Percentiles rank a stretch among this genome's conserved stretches.
These are phyloP conservation scores for Cutaneotrichosporon cutaneum DNA, from an alignment of 1,284 basidiomycete genomes.

Conservation along the genomic window DNA sequence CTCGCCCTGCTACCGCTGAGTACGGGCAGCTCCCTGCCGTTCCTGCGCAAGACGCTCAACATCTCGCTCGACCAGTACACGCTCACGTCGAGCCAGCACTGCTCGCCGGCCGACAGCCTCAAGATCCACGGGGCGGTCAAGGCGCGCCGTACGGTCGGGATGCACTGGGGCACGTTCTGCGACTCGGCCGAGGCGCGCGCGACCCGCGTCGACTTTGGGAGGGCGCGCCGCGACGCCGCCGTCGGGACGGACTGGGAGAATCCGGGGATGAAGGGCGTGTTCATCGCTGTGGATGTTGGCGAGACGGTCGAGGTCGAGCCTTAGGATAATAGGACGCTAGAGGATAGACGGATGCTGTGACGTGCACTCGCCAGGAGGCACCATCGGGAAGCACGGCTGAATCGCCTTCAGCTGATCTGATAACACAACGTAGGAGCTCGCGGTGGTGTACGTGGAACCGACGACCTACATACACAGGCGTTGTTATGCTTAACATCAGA, in stretches of 20 bases:
- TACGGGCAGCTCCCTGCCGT: conserved; percentile 51
- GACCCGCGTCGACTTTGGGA: conserved; percentile 49
- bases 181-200: conserved; percentile 49
- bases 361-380: too few relatives aligned
- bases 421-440: too few relatives aligned
- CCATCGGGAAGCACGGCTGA: too few relatives aligned
- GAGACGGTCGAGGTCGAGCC: conserved; percentile 29
- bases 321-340: neutral
- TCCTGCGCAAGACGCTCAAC: conserved; percentile 47
- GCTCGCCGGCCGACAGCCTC: conserved; percentile 49
- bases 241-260: conserved; percentile 38
- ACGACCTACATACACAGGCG: too few relatives aligned
- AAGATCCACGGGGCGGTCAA: conserved; percentile 44
- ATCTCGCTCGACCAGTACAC: conserved; percentile 52
- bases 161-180: conserved; percentile 54
- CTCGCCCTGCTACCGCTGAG: conserved; percentile 49
- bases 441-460: too few relatives aligned
- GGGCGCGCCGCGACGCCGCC: conserved; percentile 33
- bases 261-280: conserved; percentile 34
- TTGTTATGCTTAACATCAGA: too few relatives aligned
- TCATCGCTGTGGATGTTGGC: conserved; percentile 49
- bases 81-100: conserved; percentile 50
- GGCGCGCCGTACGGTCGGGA: conserved; percentile 40
- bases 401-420: too few relatives aligned
- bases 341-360: neutral